Base-by-base conservation (phyloP, 768 basidiomycete genomes). In the Boletus rubropictus region DNA sequence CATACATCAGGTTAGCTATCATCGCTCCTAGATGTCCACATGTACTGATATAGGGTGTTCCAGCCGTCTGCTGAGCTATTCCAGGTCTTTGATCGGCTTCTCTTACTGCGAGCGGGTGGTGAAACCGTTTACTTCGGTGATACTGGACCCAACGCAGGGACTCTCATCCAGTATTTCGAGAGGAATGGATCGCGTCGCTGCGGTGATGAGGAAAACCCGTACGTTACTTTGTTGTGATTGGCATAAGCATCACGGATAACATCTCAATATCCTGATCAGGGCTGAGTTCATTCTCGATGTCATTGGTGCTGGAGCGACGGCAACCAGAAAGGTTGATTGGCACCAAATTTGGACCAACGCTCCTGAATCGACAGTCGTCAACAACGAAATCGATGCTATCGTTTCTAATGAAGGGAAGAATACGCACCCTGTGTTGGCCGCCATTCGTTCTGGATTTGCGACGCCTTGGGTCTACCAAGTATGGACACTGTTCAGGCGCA, bases 51-150 rank as follows among this genome's bases (percentile, higher is more conserved):
- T 27, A 5, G 27, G 14, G 9, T 28, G 70, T 62, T 68, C 65
- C 53, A 47, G 72, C 90, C 90, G 31, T 90, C 89, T 21, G 86
- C 86, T 2, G 81, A 91, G 58, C 69, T 92, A 22, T 94, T 92
- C 72, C 79, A 87, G 56, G 72, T 71, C 36, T 93, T 93, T 53
- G 91, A 94, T 57, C 69, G 84, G 25, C 69, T 95, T 1, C 69
- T 94, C 7, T 74, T 95, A 1, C 72, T 95, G 4, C 76, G 80
- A 37, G 79, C 80, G 53, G 91, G 92, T 11, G 92, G 92, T 20
- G 66, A 81, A 62, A 77, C 73, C 2, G 79, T 80, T 14, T 84
- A 82, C 65, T 80, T 80, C 55, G 80, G 79, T n/a, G 81, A 87
- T 43, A 61, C 89, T 21, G 89, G 89, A 1, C 52, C 67, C 17